Base-by-base conservation (phyloP, 1,284 basidiomycete species). In the Agroathelia rolfsii region DNA sequence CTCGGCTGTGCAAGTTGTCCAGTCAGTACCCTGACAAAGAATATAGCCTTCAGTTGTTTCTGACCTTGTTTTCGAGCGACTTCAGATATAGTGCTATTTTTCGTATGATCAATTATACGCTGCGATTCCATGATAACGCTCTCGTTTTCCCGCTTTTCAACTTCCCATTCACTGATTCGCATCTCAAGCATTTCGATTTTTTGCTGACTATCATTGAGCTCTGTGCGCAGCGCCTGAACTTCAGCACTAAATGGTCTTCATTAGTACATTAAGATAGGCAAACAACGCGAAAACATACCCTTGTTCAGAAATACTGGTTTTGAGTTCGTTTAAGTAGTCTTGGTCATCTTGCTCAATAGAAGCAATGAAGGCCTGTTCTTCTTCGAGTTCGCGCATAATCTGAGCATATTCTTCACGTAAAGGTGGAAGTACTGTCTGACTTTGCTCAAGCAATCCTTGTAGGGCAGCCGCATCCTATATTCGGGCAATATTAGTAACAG, bases 301-400 rank as follows among this genome's bases (percentile, higher is more conserved):
- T 58, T 94, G 89, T 51, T 94, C 92, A 10, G 78, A 72, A 34
- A 94, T 83, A 3, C 76, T 81, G n/a, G 64, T 69, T 48, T 87
- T 87, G 37, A 92, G 66, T 39, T 88, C 83, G 36, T 69, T 76
- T 38, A 96, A 62, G 49, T 89, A 90, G 11, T 75, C 72, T 49
- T 86, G 81, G 49, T 95, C 87, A 44, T 85, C 81, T n/a, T 65
- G 71, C 52, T 85, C 82, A 37, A 94, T 77, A 46, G 90, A 86
- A 15, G 66, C 69, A 15, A 92, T 78, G 41, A 82, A 76, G 9
- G 65, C 64, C 41, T 76, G 69, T 52, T 95, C 90, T 38, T 68
- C 62, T 39, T 76, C 71, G 6, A 95, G 66, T 48, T 89, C 83
- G 6, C 58, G 58, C 51, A 74, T 66, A 32, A 94, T 66, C 27